Conservation (phyloP, 345 rosid species). For the Angophora floribunda region DNA sequence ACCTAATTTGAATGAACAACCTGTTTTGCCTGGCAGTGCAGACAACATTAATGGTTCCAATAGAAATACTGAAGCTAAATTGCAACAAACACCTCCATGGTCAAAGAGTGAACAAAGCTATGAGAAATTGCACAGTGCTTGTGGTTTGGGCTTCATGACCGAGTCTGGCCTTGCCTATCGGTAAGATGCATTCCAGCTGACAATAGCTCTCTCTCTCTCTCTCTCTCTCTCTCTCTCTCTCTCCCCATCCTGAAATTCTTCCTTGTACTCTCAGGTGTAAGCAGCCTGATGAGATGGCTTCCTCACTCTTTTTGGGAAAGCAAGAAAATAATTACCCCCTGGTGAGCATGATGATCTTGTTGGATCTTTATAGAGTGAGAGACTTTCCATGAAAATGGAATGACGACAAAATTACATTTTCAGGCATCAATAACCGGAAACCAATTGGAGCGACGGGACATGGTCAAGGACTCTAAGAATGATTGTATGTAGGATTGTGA, state of each 20-base stretch:
- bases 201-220: neutral
- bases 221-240: neutral
- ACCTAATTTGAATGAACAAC: slow-evolving; percentile 5
- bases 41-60: neutral
- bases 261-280: neutral
- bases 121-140: slow-evolving; percentile 7
- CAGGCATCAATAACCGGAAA: slow-evolving; percentile 16
- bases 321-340: slow-evolving; percentile 11
- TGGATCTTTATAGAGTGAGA: neutral
- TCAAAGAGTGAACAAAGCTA: slow-evolving; percentile 12
- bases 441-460: slow-evolving; percentile 14
- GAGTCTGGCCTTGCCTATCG: slow-evolving; percentile 6
- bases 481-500: slow-evolving; percentile 23
- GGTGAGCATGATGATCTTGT: slow-evolving; percentile 15
- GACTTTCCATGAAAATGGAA: neutral
- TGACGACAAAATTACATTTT: neutral
- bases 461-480: slow-evolving; percentile 11
- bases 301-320: slow-evolving; percentile 7
- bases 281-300: neutral
- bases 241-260: neutral
- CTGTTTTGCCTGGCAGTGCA: neutral
- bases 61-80: slow-evolving; percentile 5
- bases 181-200: slow-evolving; percentile 7
- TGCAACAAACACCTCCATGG: slow-evolving; percentile 1
- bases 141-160: neutral